Conservation (phyloP, 345 rosid genomes). For the Mercurialis annua region DNA sequence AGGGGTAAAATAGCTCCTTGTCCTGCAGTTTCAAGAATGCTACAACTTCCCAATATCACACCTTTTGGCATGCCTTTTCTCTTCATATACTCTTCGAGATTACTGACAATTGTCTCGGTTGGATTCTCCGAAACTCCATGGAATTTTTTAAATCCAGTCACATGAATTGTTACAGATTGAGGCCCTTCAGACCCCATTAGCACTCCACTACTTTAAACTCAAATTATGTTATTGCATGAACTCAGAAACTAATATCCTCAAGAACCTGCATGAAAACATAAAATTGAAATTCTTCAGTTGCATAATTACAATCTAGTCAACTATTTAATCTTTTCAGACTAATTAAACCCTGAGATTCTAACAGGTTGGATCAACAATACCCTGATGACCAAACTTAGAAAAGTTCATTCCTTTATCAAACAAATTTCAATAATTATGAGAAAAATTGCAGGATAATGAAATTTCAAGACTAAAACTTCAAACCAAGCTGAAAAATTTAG, state of each 20-base stretch:
- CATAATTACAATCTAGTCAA: not conserved
- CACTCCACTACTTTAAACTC: not conserved
- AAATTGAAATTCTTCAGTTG: not conserved
- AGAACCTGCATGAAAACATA: conserved; percentile 8
- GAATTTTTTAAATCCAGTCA: conserved; percentile 95
- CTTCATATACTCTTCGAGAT: conserved; percentile 60
- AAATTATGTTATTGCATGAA: conserved; percentile 11
- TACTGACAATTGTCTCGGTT: conserved; percentile 69
- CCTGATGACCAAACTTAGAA: not conserved
- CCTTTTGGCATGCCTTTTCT: conserved; percentile 74
- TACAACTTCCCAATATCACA: conserved; percentile 68
- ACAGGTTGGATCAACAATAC: not conserved
- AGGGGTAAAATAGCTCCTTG: conserved; percentile 62
- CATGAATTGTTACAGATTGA: conserved; percentile 62
- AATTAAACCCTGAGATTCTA: not conserved
- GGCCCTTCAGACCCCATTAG: conserved; percentile 97
- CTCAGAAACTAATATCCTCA: conserved; percentile 6
- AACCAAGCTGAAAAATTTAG: not conserved
- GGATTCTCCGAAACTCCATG: conserved; percentile 99
- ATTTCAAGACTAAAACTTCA: not conserved
- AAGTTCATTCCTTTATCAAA: not conserved
- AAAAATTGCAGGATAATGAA: not conserved
- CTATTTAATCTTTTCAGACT: not conserved
- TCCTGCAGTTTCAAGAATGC: conserved; percentile 87
- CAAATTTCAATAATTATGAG: not conserved